These are phyloP conservation scores for Aspergillus sp. DNA, from an alignment of 2,329 filamentous ascomycete species.

Conservation along the genomic window DNA sequence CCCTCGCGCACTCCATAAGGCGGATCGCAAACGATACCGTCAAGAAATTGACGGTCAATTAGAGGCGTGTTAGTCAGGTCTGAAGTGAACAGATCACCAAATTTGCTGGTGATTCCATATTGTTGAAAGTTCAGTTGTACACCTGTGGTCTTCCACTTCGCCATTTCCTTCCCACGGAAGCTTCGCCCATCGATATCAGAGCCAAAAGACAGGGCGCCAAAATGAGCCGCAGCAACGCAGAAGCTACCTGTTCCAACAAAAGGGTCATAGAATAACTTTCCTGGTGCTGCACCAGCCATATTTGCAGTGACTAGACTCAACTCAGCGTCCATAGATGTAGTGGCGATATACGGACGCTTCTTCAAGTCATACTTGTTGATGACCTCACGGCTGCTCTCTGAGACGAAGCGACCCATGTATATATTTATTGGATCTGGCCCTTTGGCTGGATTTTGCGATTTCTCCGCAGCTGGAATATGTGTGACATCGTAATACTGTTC, in stretches of 20 bases:
- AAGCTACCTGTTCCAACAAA: constrained; percentile 97
- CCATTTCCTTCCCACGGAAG: constrained; percentile 66
- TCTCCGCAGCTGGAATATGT: constrained; percentile 26
- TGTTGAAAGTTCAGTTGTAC: constrained; percentile 76
- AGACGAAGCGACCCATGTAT: constrained; percentile 73
- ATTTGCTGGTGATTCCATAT: constrained; percentile 66
- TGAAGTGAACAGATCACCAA: constrained; percentile 78
- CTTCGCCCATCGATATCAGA: constrained; percentile 92
- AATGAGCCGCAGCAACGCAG: constrained; percentile 83
- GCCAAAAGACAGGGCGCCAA: constrained; percentile 78
- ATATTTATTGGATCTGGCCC: constrained; percentile 55
- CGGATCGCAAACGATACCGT: constrained; percentile 93
- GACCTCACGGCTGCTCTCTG: constrained; percentile 64
- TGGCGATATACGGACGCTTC: constrained; percentile 89
- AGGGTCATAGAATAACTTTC: constrained; percentile 87
- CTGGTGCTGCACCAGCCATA: constrained; percentile 76
- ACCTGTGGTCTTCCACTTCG: constrained; percentile 44
- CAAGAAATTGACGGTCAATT: constrained; percentile 60
- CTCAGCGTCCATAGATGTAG: constrained; percentile 96
- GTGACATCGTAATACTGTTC: constrained; percentile 68
- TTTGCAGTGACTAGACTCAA: constrained; percentile 90
- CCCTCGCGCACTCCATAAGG: constrained; percentile 95
- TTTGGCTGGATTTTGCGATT: constrained; percentile 1
- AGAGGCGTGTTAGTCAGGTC: constrained; percentile 88
- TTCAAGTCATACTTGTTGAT: constrained; percentile 82